phyloP scores from a whole-genome alignment of 805 yeast species.

The Metschnikowia gruessii region DNA sequence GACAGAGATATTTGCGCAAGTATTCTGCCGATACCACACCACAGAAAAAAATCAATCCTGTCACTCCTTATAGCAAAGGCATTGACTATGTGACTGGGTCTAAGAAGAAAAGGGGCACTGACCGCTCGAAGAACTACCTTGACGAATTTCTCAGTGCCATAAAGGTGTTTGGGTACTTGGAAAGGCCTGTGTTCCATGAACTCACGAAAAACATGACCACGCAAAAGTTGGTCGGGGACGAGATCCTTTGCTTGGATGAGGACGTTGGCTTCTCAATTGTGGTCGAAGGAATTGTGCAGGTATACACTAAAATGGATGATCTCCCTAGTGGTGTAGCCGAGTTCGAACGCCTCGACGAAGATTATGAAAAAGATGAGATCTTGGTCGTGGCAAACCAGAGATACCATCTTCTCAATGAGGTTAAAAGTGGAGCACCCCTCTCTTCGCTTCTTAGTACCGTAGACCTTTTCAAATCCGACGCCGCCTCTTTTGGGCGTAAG shows the following conservation, averaged over 20 bases:
- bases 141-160: constrained; percentile 91
- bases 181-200: constrained; percentile 87
- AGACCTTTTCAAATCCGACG: constrained; percentile 52
- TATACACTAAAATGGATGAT: constrained; percentile 54
- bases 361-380: constrained; percentile 38
- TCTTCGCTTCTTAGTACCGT: constrained; percentile 80
- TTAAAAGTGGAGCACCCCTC: constrained; percentile 78
- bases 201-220: constrained; percentile 90
- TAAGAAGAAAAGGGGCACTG: constrained; percentile 25
- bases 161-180: constrained; percentile 90
- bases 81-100: constrained; percentile 45
- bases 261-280: constrained; percentile 85
- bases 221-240: constrained; percentile 74
- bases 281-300: constrained; percentile 85
- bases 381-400: constrained; percentile 53
- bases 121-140: constrained; percentile 58
- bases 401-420: constrained; percentile 75
- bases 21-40: constrained; percentile 47
- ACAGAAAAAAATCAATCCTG: constrained; percentile 36
- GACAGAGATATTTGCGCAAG: constrained; percentile 61
- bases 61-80: constrained; percentile 39
- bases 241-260: constrained; percentile 68
- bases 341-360: constrained; percentile 22
- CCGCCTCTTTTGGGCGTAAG: background rate
- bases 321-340: constrained; percentile 14